phyloP scores from a whole-genome alignment of 2,329 filamentous ascomycete species.

The Aureobasidium sp. region DNA sequence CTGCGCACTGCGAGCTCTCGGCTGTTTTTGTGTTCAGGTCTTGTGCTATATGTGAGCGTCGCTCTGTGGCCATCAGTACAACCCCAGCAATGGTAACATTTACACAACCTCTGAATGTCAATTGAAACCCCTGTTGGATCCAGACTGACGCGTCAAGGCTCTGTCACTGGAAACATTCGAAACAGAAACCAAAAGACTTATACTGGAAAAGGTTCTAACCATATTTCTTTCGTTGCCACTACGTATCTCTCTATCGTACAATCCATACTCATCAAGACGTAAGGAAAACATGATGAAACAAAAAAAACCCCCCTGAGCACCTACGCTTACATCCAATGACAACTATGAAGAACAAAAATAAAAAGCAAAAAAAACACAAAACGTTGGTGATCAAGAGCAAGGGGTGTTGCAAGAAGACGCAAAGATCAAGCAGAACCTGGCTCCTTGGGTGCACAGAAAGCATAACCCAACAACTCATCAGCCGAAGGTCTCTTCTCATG shows the following conservation, averaged over 20 bases:
- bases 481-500: conserved; percentile 86
- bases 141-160: too few relatives aligned
- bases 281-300: not conserved
- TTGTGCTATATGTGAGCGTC: too few relatives aligned
- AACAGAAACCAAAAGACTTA: too few relatives aligned
- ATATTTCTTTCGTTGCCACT: not conserved
- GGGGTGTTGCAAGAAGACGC: not conserved
- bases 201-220: not conserved
- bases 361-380: not conserved
- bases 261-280: not conserved
- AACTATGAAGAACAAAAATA: not conserved
- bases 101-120: too few relatives aligned
- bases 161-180: too few relatives aligned
- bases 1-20: too few relatives aligned
- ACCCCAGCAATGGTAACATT: too few relatives aligned
- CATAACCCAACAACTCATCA: conserved; percentile 77
- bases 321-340: conserved; percentile 9
- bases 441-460: conserved; percentile 44
- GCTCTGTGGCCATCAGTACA: too few relatives aligned
- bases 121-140: too few relatives aligned
- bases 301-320: not conserved
- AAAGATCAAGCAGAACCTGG: conserved; percentile 2
- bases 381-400: not conserved
- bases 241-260: not conserved
- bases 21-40: too few relatives aligned